Evolutionary conservation across 139 green algal genomes (phyloP).

Genomic region (Trebouxia sp.): DNA sequence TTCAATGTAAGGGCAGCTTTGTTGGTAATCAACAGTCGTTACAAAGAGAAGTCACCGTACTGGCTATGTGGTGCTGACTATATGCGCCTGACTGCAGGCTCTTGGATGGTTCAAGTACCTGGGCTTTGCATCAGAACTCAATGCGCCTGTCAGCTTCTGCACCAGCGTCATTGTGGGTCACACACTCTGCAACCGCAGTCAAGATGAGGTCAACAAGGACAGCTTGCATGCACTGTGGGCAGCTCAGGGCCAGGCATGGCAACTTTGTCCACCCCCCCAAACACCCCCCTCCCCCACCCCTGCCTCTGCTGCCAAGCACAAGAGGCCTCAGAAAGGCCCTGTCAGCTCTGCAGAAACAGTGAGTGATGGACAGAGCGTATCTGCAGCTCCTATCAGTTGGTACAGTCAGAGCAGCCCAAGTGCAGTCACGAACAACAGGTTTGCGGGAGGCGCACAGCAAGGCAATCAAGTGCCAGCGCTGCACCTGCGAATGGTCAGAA

Average conservation of each 20-base stretch:
- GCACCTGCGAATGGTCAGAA: background rate
- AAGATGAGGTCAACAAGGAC: background rate
- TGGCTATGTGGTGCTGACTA: too few species aligned
- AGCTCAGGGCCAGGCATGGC: background rate
- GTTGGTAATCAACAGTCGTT: too few species aligned
- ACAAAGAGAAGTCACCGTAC: too few species aligned
- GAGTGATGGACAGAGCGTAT: background rate
- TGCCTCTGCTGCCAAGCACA: background rate
- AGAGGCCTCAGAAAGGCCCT: background rate
- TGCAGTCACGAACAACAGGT: background rate
- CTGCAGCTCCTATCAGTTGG: background rate
- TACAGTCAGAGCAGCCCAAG: background rate
- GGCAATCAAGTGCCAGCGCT: background rate
- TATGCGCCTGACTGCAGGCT: background rate
- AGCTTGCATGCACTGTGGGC: background rate
- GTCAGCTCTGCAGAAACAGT: background rate
- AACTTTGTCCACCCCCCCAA: background rate
- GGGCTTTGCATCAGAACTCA: background rate
- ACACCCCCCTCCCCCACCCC: slow-evolving; percentile 10
- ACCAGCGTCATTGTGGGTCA: background rate
- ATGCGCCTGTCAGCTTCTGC: background rate
- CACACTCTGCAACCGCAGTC: too few species aligned
- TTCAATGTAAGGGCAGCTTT: too few species aligned
- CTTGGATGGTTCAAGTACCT: background rate
- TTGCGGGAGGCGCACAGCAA: background rate